phyloP scores from a whole-genome alignment of 2,329 filamentous ascomycete species.

The Graphilbum ipis-grandicollis region DNA sequence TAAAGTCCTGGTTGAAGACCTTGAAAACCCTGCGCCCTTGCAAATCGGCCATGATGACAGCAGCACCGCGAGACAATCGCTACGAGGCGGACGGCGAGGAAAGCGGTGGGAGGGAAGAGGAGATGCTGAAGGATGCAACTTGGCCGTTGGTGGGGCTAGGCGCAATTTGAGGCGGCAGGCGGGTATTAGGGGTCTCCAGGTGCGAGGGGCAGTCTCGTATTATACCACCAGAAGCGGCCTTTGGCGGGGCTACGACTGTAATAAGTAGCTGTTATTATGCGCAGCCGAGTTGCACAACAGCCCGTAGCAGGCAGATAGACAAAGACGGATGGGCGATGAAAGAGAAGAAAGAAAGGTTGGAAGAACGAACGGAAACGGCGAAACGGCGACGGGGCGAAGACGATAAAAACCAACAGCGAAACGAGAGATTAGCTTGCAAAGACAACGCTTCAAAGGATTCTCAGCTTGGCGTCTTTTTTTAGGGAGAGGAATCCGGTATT shows the following conservation, averaged over 20 bases:
- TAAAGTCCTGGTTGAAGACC: conserved; percentile 99
- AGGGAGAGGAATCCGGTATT: too few relatives aligned
- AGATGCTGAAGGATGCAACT: neutral
- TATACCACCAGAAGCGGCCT: neutral
- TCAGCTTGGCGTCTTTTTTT: too few relatives aligned
- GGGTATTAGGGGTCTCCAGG: neutral
- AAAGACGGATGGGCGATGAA: too few relatives aligned
- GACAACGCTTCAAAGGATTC: too few relatives aligned
- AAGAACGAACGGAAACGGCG: too few relatives aligned
- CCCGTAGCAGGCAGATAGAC: too few relatives aligned
- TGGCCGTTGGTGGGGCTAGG: neutral
- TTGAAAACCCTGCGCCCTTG: conserved; percentile 76
- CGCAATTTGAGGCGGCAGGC: neutral
- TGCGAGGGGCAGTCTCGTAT: neutral
- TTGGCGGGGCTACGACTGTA: neutral
- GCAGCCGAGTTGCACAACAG: too few relatives aligned
- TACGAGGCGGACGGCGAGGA: neutral
- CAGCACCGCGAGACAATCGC: neutral
- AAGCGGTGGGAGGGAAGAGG: neutral
- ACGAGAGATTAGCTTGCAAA: too few relatives aligned
- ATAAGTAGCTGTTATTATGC: neutral
- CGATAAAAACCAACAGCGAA: too few relatives aligned
- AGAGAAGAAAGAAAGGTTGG: too few relatives aligned
- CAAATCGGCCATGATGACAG: conserved; percentile 17
- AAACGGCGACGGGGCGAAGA: too few relatives aligned